Evolutionary conservation across 1,284 basidiomycete species (phyloP).

Genomic region (Sporisorium sorghi): DNA sequence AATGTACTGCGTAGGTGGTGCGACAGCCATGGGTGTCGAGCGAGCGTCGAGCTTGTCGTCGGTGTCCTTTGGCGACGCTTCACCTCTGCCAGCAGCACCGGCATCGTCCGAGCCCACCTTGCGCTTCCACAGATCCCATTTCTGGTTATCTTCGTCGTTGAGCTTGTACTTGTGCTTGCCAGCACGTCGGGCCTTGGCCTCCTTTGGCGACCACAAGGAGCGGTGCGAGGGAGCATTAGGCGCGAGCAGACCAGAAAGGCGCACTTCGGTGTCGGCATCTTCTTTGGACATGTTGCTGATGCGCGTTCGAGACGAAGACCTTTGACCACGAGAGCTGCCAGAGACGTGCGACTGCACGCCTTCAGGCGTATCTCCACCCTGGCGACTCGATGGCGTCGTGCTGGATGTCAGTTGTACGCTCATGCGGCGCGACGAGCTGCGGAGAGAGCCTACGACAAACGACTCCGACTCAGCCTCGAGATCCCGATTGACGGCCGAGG

Average conservation of each 20-base stretch:
- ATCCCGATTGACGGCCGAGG: conserved; percentile 27
- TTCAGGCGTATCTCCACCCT: conserved; percentile 13
- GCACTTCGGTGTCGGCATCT: conserved; percentile 45
- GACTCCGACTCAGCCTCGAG: conserved; percentile 27
- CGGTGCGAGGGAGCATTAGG: conserved; percentile 65
- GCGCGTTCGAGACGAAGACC: conserved; percentile 48
- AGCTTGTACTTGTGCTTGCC: conserved; percentile 53
- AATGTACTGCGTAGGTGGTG: conserved; percentile 42
- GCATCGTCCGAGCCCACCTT: conserved; percentile 26
- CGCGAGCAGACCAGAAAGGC: conserved; percentile 58
- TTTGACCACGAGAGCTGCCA: conserved; percentile 20
- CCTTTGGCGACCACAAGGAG: conserved; percentile 49
- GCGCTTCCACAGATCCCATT: conserved; percentile 58
- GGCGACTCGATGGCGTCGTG: conserved; percentile 11
- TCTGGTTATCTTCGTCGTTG: conserved; percentile 54
- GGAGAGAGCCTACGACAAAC: conserved; percentile 44
- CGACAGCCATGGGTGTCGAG: conserved; percentile 50
- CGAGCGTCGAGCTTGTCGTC: conserved; percentile 21
- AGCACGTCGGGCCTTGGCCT: conserved; percentile 37
- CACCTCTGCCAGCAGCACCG: background rate
- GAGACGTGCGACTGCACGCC: conserved; percentile 5
- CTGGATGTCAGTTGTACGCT: conserved; percentile 36
- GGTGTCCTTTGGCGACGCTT: background rate
- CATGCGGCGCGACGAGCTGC: conserved; percentile 42
- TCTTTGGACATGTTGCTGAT: conserved; percentile 52